Base-by-base conservation (phyloP, 306 rosid genomes). In the Ziziphus jujuba region DNA sequence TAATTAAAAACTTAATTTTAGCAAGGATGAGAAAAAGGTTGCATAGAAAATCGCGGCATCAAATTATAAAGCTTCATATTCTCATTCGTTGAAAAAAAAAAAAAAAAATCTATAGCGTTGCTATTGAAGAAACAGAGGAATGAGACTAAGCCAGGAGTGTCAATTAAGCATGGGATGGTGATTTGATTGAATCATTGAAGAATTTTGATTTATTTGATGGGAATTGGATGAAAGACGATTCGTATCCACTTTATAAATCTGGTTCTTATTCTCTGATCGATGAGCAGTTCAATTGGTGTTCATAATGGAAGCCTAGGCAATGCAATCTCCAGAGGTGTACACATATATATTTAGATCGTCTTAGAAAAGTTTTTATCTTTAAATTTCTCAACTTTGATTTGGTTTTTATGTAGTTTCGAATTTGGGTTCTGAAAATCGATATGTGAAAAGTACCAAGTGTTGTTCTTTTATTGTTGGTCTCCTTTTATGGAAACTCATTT, bases 271-370 rank as follows among this genome's bases (percentile, higher is more conserved):
- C 86, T 25, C 48, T 87, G 38, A 79, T 93, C 5, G 99, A 90
- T 70, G 92, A 88, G 73, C 99, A 93, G 67, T 93, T 93, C 85
- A 67, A 85, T 56, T 93, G n/a, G 99, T 71, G 67, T 84, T 72
- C 20, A 60, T 55, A 82, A 76, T 93, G 99, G 99, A 88, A 87
- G 75, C 99, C 99, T 15, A 85, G 82, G 74, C 90, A 75, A 6
- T 93, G 99, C 78, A 67, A 9, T 69, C 82, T 93, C 13, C 99
- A 97, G n/a, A 90, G 99, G 98, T n/a, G n/a, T n/a, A n/a, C n/a
- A n/a, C n/a, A n/a, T n/a, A n/a, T n/a, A n/a, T n/a, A n/a, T n/a
- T n/a, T n/a, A n/a, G n/a, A n/a, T n/a, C n/a, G n/a, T n/a, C n/a
- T n/a, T n/a, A n/a, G n/a, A n/a, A n/a, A n/a, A n/a, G n/a, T n/a